phyloP scores from a whole-genome alignment of 2,329 filamentous ascomycete species.

The Exophiala spinifera region DNA sequence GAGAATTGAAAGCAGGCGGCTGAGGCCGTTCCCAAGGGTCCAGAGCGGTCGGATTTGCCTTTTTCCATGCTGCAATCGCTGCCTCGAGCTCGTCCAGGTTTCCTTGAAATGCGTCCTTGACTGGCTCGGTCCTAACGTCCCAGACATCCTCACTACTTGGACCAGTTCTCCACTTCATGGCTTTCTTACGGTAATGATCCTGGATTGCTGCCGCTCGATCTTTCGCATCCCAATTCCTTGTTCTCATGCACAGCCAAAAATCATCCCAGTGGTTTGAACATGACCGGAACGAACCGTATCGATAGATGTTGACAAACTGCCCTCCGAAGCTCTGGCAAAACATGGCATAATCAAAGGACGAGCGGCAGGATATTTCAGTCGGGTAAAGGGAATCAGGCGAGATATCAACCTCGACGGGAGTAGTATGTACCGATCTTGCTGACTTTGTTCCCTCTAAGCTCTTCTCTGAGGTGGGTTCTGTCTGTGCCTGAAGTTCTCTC shows the following conservation, averaged over 20 bases:
- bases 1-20: constrained; percentile 4
- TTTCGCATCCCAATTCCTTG: constrained; percentile 59
- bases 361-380: constrained; percentile 79
- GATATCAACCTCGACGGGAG: constrained; percentile 32
- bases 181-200: constrained; percentile 66
- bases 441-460: constrained; percentile 6
- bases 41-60: constrained; percentile 33
- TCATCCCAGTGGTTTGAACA: constrained; percentile 87
- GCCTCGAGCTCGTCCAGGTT: constrained; percentile 44
- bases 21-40: constrained; percentile 24
- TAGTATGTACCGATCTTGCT: constrained; percentile 16
- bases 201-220: constrained; percentile 60
- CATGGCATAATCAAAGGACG: constrained; percentile 89
- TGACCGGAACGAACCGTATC: constrained; percentile 70
- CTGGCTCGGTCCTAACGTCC: constrained; percentile 65
- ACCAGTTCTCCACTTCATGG: constrained; percentile 62
- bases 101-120: constrained; percentile 51
- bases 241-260: constrained; percentile 98
- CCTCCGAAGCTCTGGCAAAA: constrained; percentile 86
- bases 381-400: constrained; percentile 71
- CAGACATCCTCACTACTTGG: constrained; percentile 88
- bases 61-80: constrained; percentile 43
- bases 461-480: constrained; percentile 18
- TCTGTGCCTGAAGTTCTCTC: constrained; percentile 43
- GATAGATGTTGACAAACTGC: constrained; percentile 89